phyloP scores from a whole-genome alignment of 305 asterid genomes.

The Fraxinus dipetala region DNA sequence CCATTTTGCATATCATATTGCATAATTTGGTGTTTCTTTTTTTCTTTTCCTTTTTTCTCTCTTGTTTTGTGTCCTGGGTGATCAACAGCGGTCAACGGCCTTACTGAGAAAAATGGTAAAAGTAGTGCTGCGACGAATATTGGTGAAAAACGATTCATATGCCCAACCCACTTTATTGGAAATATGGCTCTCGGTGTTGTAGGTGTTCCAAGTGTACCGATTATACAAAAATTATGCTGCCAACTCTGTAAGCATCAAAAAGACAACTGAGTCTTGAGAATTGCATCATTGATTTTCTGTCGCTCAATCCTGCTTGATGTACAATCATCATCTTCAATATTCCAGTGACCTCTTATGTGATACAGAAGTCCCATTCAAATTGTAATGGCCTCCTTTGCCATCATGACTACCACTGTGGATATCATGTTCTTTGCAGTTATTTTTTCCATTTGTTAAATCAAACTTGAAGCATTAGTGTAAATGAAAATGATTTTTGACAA shows the following conservation, averaged over 20 bases:
- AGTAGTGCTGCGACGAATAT: background rate
- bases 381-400: constrained; percentile 4
- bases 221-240: background rate
- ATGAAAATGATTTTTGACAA: background rate
- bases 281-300: background rate
- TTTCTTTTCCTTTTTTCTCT: background rate
- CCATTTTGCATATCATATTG: background rate
- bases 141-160: background rate
- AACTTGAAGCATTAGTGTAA: background rate
- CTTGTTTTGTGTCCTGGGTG: constrained; percentile 1
- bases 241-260: background rate
- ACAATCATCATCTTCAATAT: background rate
- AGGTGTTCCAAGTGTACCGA: background rate
- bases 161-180: background rate
- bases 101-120: background rate
- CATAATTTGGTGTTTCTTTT: constrained; percentile 11
- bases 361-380: background rate
- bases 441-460: background rate
- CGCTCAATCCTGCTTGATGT: background rate
- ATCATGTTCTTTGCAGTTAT: background rate
- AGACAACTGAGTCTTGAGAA: background rate
- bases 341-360: background rate
- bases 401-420: background rate
- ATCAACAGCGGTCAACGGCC: constrained; percentile 3
- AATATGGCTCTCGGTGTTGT: background rate